phyloP scores from a whole-genome alignment of 768 basidiomycete species.

The Tulasnella sp. region DNA sequence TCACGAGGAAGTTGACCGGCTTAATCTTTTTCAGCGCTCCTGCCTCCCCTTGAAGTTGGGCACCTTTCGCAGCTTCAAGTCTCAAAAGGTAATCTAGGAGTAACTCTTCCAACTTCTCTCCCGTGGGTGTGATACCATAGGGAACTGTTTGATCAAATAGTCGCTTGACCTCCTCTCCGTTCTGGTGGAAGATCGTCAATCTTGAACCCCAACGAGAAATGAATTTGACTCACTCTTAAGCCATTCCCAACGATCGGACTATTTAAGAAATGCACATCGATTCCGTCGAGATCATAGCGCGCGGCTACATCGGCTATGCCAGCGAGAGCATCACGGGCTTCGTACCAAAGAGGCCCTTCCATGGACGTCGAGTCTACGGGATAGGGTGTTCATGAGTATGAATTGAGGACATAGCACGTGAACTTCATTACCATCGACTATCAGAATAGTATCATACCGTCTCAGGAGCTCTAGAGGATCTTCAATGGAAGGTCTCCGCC shows the following conservation, averaged over 20 bases:
- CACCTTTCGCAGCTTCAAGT: conserved; percentile 24
- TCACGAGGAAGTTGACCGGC: conserved; percentile 45
- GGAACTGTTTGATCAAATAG: conserved; percentile 38
- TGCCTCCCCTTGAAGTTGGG: conserved; percentile 19
- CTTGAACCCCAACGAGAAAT: not conserved
- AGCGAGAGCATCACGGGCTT: conserved; percentile 39
- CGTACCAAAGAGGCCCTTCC: conserved; percentile 37
- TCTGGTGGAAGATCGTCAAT: no score
- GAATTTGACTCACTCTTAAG: conserved; percentile 27
- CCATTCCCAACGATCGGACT: conserved; percentile 23
- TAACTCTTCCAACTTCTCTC: conserved; percentile 30
- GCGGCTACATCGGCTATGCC: conserved; percentile 38
- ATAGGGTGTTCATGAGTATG: not conserved
- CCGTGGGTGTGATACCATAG: conserved; percentile 29
- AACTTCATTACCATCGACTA: conserved; percentile 26
- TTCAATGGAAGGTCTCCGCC: conserved; percentile 9
- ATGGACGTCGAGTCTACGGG: conserved; percentile 49
- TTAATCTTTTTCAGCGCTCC: conserved; percentile 32
- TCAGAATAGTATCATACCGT: conserved; percentile 44
- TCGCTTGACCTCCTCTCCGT: conserved; percentile 26
- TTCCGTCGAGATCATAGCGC: conserved; percentile 44
- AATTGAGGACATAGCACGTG: not conserved
- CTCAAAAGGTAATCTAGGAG: conserved; percentile 30
- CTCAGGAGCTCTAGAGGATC: conserved; percentile 15
- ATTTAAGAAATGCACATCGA: conserved; percentile 55